Evolutionary conservation across 352 stramenopile genomes (phyloP).

Genomic region (Phytophthora fragariae): DNA sequence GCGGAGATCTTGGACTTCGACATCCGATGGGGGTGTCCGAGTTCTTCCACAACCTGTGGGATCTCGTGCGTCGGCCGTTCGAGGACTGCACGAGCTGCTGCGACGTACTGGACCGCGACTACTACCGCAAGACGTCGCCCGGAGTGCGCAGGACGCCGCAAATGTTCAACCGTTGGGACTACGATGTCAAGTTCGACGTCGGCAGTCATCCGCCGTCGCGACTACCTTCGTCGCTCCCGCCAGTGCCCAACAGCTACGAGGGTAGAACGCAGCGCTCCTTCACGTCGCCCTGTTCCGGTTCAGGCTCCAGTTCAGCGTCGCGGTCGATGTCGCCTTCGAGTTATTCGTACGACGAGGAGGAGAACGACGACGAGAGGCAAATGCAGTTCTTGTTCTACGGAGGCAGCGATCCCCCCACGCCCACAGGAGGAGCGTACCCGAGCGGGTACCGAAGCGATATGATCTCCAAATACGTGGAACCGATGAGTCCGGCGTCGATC

Average conservation of each 20-base stretch:
- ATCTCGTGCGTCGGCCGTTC: constrained; percentile 46
- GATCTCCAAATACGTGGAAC: constrained; percentile 41
- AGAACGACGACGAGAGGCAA: constrained; percentile 29
- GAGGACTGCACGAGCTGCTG: constrained; percentile 45
- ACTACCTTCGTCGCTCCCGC: constrained; percentile 24
- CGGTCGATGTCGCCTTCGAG: constrained; percentile 21
- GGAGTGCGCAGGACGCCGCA: constrained; percentile 38
- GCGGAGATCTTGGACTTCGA: constrained; percentile 1
- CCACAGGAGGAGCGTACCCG: constrained; percentile 21
- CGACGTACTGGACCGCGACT: constrained; percentile 43
- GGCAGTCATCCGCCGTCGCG: constrained; percentile 18
- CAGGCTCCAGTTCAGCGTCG: constrained; percentile 28
- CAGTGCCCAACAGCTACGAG: constrained; percentile 12
- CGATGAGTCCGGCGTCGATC: constrained; percentile 31
- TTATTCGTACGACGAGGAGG: constrained; percentile 48
- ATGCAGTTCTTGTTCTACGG: constrained; percentile 71
- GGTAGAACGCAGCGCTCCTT: constrained; percentile 27
- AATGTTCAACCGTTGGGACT: constrained; percentile 43
- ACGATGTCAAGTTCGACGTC: constrained; percentile 43
- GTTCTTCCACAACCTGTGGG: constrained; percentile 33
- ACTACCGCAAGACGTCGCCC: constrained; percentile 48
- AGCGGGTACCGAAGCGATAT: constrained; percentile 44
- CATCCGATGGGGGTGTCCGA: constrained; percentile 26
- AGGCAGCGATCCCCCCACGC: constrained; percentile 48
- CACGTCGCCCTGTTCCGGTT: constrained; percentile 24